Evolutionary conservation across 306 rosid genomes (phyloP), one percentile per base, ranked within the genome.

Genomic region (Lagenaria siceraria): DNA sequence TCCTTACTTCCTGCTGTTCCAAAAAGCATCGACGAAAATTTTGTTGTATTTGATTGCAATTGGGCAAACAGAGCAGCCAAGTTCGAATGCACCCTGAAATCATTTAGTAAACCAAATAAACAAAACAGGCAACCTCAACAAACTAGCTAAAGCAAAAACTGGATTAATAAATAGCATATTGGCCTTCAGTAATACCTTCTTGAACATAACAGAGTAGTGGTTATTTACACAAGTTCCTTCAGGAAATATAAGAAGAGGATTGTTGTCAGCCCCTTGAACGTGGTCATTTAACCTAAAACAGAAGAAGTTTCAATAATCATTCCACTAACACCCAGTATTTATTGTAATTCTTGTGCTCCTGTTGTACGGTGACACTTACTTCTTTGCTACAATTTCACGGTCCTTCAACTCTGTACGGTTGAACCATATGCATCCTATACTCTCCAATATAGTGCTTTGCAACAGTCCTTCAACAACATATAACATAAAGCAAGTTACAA

Each of bases 221-320:
- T 95, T 95, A 87, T 95, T 95, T 77, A 95, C 98, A 88, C 98
- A 95, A 55, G 98, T 95, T 85, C 98, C 98, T 81, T 95, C 97
- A 0, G 98, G 98, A 84, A 95, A 95, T 88, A 92, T 92, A 75
- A 95, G 98, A 81, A 95, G 98, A 72, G 98, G 98, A 76, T 90
- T 95, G 78, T 86, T 92, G 84, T 92, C 98, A 79, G 89, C 85
- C 75, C 91, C 97, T 83, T 69, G 91, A 76, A 90, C 93, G 78
- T 95, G 98, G 0, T 90, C 97, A 84, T 97, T 88, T 85, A 95
- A 83, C 81, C 98, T 95, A 88, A 79, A 83, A 84, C 54, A 75
- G 56, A 76, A 72, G 10, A 46, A 2, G 19, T 73, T 48, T 33
- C 22, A 52, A 10, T 73, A 52, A 73, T 17, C 40, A 51, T 73